These are phyloP conservation scores for Coniferiporia sulphurascens DNA, from an alignment of 1,284 basidiomycete species.

Conservation along the genomic window DNA sequence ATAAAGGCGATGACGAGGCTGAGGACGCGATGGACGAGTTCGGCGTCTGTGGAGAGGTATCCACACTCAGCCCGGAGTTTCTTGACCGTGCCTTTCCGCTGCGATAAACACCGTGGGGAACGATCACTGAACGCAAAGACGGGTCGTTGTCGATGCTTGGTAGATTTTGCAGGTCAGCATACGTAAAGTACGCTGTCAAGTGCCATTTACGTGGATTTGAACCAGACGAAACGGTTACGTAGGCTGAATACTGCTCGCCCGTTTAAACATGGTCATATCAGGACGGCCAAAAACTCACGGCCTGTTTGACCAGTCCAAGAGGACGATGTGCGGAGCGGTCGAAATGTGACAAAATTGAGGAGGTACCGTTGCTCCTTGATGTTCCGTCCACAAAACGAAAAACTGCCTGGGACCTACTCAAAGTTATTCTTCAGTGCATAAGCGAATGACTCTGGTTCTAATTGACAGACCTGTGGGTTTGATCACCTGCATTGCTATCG, in stretches of 20 bases:
- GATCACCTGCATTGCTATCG: conserved; percentile 28
- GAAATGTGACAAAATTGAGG: conserved; percentile 54
- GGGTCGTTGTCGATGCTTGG: conserved; percentile 56
- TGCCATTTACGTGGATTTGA: conserved; percentile 56
- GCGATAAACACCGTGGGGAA: conserved; percentile 54
- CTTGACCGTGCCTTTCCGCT: conserved; percentile 54
- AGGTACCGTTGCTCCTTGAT: conserved; percentile 41
- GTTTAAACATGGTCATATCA: background rate
- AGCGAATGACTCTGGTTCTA: background rate
- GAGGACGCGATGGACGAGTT: conserved; percentile 21
- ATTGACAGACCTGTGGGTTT: conserved; percentile 35
- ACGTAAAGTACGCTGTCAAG: conserved; percentile 59
- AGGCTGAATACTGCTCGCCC: conserved; percentile 44
- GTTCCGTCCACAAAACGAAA: conserved; percentile 57
- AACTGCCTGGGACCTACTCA: conserved; percentile 35
- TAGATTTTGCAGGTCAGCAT: conserved; percentile 52
- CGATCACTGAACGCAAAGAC: conserved; percentile 42
- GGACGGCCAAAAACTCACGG: conserved; percentile 20
- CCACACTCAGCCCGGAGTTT: conserved; percentile 28
- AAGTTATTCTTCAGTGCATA: conserved; percentile 14
- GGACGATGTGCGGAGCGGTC: conserved; percentile 50
- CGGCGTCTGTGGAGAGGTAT: conserved; percentile 8
- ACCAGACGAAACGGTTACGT: conserved; percentile 43
- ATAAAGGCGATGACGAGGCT: conserved; percentile 25
- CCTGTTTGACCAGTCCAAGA: conserved; percentile 54